A percentile compares a stretch with the other conserved stretches of the same genome.
phyloP scores from a whole-genome alignment of 2,329 filamentous ascomycete species.

The Aspergillaceae sp. region DNA sequence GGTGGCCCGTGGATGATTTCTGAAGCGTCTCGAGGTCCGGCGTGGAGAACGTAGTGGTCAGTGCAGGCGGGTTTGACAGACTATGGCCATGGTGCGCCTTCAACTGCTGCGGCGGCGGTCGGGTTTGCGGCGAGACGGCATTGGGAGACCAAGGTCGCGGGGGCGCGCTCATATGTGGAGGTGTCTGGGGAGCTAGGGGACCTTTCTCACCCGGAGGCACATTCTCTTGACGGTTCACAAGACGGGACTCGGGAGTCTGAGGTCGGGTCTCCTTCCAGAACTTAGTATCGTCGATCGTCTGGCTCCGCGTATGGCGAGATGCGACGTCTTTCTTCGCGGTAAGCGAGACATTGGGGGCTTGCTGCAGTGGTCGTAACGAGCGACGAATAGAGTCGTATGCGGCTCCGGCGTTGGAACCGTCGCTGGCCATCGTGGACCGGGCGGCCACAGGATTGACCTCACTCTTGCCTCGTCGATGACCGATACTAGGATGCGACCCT shows the following conservation, averaged over 20 bases:
- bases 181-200: constrained; percentile 14
- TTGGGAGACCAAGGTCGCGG: constrained; percentile 18
- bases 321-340: constrained; percentile 24
- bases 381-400: constrained; percentile 65
- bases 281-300: constrained; percentile 53
- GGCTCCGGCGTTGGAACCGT: constrained; percentile 46
- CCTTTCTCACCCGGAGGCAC: constrained; percentile 17
- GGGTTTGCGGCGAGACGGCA: constrained; percentile 20
- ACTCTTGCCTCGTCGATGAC: constrained; percentile 68
- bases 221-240: constrained; percentile 20
- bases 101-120: constrained; percentile 20
- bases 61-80: constrained; percentile 20
- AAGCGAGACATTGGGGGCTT: constrained; percentile 49
- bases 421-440: constrained; percentile 14
- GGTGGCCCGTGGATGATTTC: constrained; percentile 80
- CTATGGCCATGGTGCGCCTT: constrained; percentile 23
- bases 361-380: constrained; percentile 66
- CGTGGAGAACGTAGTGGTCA: constrained; percentile 46
- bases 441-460: constrained; percentile 52
- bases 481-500: constrained; percentile 39
- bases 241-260: constrained; percentile 24
- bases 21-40: constrained; percentile 75
- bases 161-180: constrained; percentile 11
- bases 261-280: constrained; percentile 26
- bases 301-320: constrained; percentile 45